phyloP scores from a whole-genome alignment of 176 grass and related monocot genomes.

The Typha latifolia region DNA sequence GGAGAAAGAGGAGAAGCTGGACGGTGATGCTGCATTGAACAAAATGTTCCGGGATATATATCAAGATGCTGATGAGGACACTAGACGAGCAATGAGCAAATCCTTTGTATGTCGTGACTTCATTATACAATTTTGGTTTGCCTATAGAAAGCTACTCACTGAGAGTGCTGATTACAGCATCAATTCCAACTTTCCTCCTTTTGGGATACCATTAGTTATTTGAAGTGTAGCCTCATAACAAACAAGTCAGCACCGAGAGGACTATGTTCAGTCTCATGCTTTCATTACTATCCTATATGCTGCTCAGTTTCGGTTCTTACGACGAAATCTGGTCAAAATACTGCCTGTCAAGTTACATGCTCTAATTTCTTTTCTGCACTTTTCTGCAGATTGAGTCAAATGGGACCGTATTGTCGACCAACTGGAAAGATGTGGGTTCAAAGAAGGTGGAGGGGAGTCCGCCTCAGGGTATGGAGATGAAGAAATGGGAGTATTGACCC shows the following conservation, averaged over 20 bases:
- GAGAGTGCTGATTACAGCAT: background rate
- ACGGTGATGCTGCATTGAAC: conserved; percentile 41
- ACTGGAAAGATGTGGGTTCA: conserved; percentile 39
- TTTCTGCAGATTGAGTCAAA: conserved; percentile 30
- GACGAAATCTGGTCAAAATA: background rate
- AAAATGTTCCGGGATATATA: conserved; percentile 52
- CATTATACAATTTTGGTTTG: no score
- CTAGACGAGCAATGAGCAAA: conserved; percentile 43
- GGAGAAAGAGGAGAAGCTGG: conserved; percentile 24
- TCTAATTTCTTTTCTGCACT: background rate
- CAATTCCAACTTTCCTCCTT: background rate
- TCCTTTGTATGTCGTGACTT: conserved; percentile 32
- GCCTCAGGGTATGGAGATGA: conserved; percentile 47
- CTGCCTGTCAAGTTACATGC: background rate
- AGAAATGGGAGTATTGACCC: conserved; percentile 36
- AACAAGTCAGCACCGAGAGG: background rate
- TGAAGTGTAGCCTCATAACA: background rate
- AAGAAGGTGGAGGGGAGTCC: conserved; percentile 45
- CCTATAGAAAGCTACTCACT: background rate
- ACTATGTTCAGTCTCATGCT: background rate
- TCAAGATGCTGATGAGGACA: conserved; percentile 37
- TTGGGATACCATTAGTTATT: conserved; percentile 1
- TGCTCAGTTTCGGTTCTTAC: no score
- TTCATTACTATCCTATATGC: no score
- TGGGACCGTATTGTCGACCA: conserved; percentile 44